phyloP scores from a whole-genome alignment of 2,329 filamentous ascomycete genomes.

The Fusarium temperatum region DNA sequence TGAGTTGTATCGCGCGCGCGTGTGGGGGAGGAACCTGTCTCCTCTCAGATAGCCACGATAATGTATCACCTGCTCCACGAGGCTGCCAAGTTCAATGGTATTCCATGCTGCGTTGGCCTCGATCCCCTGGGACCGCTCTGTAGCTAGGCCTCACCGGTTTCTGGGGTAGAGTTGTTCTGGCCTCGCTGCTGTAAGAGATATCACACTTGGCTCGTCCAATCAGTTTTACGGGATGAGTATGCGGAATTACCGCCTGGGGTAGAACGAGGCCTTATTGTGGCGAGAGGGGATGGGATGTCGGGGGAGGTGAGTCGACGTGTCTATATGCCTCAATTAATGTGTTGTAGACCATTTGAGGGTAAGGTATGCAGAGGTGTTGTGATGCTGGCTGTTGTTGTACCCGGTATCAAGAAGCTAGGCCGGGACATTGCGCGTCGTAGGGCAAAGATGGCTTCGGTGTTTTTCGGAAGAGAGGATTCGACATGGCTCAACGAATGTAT shows the following conservation, averaged over 20 bases:
- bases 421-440: not conserved
- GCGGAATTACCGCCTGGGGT: constrained; percentile 3
- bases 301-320: not conserved
- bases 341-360: not conserved
- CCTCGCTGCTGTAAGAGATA: constrained; percentile 10
- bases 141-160: constrained; percentile 27
- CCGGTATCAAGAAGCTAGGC: not conserved
- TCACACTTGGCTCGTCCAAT: constrained; percentile 25
- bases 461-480: not conserved
- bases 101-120: not conserved
- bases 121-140: not conserved
- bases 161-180: constrained; percentile 8
- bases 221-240: not conserved
- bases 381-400: not conserved
- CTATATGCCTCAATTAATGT: constrained; percentile 15
- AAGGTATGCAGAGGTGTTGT: not conserved
- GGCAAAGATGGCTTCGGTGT: not conserved
- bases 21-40: constrained; percentile 13
- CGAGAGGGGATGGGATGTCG: constrained; percentile 5
- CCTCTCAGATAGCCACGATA: constrained; percentile 31
- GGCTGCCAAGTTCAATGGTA: constrained; percentile 20
- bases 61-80: not conserved
- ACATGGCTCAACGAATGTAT: not conserved
- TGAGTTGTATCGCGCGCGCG: not conserved
- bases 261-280: constrained; percentile 11